Evolutionary conservation across 495 filamentous ascomycete genomes (phyloP).

Genomic region (Penicillium herquei): DNA sequence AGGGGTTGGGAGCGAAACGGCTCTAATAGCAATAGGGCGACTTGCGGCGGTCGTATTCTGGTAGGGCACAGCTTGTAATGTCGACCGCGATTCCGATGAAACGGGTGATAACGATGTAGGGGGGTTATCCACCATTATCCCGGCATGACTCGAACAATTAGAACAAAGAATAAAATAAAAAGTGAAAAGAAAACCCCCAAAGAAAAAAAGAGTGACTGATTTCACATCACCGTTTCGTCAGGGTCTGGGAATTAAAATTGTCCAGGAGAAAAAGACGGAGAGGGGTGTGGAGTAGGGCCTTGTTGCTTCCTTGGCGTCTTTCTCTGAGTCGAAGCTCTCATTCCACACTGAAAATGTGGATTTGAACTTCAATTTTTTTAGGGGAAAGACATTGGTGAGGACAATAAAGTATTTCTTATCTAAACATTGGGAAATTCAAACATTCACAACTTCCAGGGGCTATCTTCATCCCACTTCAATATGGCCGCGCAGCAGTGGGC

Average conservation of each 20-base stretch:
- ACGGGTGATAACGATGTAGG: slow-evolving; percentile 32
- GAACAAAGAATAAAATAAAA: slow-evolving; percentile 8
- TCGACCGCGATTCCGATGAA: slow-evolving; percentile 30
- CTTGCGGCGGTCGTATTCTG: slow-evolving; percentile 28
- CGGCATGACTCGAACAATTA: slow-evolving; percentile 36
- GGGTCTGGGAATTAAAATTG: slow-evolving; percentile 25
- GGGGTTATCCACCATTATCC: slow-evolving; percentile 41
- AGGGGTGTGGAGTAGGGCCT: slow-evolving; percentile 16
- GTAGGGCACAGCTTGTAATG: slow-evolving; percentile 26
- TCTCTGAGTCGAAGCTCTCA: not conserved
- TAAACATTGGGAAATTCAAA: no score
- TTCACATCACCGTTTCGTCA: slow-evolving; percentile 19
- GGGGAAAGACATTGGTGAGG: no score
- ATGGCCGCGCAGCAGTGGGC: slow-evolving; percentile 28
- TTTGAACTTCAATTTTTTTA: not conserved
- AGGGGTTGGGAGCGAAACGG: slow-evolving; percentile 31
- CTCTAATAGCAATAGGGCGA: slow-evolving; percentile 26
- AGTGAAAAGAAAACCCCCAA: slow-evolving; percentile 8
- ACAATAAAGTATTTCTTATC: no score
- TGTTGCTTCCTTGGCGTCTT: slow-evolving; percentile 22
- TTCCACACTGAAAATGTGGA: not conserved
- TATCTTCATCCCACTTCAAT: not conserved
- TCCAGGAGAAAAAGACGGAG: slow-evolving; percentile 11
- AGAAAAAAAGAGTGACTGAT: slow-evolving; percentile 7
- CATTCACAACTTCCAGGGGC: not conserved